Evolutionary conservation across 179 eudicot genomes (phyloP).

Genomic region (Sideroxylon spinosum): DNA sequence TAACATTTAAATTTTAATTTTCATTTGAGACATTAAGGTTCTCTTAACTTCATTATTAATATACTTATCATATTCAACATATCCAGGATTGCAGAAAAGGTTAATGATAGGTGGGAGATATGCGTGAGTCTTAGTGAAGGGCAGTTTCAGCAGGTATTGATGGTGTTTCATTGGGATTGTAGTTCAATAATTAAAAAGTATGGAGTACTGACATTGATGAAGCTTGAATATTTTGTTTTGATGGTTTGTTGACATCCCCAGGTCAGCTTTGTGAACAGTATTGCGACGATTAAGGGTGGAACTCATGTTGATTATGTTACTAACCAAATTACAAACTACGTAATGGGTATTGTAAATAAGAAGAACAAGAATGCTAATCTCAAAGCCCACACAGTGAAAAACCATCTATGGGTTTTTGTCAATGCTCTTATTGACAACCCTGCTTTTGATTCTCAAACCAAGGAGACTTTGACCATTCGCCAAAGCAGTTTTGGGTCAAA

Average conservation of each 20-base stretch:
- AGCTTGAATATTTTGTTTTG: not conserved
- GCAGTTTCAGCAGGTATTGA: slow-evolving; percentile 79
- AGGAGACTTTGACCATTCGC: slow-evolving; percentile 80
- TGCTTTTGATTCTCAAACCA: slow-evolving; percentile 95
- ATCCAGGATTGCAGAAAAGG: slow-evolving; percentile 48
- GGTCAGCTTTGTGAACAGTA: slow-evolving; percentile 92
- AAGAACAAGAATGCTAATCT: slow-evolving; percentile 62
- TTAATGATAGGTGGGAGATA: slow-evolving; percentile 79
- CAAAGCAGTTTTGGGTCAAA: slow-evolving; percentile 72
- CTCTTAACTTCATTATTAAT: not conserved
- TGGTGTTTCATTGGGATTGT: not conserved
- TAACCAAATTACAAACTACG: slow-evolving; percentile 51
- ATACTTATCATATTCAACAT: not conserved
- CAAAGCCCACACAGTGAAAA: slow-evolving; percentile 70
- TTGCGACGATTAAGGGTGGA: slow-evolving; percentile 87
- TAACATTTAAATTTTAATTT: not conserved
- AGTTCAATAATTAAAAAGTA: not conserved
- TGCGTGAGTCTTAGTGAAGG: slow-evolving; percentile 73
- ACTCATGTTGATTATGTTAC: slow-evolving; percentile 92
- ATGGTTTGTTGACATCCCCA: slow-evolving; percentile 21
- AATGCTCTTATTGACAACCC: slow-evolving; percentile 98
- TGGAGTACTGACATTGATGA: not conserved
- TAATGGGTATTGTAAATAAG: slow-evolving; percentile 55
- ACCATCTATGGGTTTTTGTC: slow-evolving; percentile 87
- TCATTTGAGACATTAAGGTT: no score